These are phyloP conservation scores for Dactylella cylindrospora DNA, from an alignment of 2,329 filamentous ascomycete genomes.

Conservation along the genomic window DNA sequence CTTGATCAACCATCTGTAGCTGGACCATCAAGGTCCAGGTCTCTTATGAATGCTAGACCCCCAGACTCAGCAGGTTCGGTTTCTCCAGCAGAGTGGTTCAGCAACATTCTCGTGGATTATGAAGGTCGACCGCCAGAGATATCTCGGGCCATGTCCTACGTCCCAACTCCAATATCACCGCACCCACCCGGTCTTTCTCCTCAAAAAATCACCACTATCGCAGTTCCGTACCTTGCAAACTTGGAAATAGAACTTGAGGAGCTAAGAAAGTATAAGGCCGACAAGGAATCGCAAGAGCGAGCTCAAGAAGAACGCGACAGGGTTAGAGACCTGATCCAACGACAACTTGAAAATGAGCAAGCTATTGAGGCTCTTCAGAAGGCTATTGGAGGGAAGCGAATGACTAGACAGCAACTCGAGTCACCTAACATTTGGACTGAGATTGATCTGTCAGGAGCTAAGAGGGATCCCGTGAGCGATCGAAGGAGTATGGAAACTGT, in stretches of 20 bases:
- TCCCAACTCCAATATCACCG: slow-evolving; percentile 14
- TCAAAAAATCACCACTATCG: slow-evolving; percentile 25
- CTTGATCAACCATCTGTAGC: slow-evolving; percentile 3
- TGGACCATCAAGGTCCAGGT: slow-evolving; percentile 1
- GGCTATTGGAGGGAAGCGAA: slow-evolving; percentile 35
- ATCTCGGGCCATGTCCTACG: slow-evolving; percentile 31
- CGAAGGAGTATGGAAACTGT: no score
- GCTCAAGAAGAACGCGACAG: slow-evolving; percentile 31
- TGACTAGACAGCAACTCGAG: slow-evolving; percentile 25
- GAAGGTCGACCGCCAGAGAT: slow-evolving; percentile 30
- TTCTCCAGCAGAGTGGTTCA: slow-evolving; percentile 35
- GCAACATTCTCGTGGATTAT: slow-evolving; percentile 28
- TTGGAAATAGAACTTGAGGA: slow-evolving; percentile 32
- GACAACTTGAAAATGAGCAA: slow-evolving; percentile 38
- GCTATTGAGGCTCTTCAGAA: slow-evolving; percentile 30
- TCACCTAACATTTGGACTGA: slow-evolving; percentile 39
- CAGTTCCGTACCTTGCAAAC: slow-evolving; percentile 29
- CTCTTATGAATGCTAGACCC: slow-evolving; percentile 11
- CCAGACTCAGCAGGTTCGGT: slow-evolving; percentile 7
- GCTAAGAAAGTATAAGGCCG: slow-evolving; percentile 2
- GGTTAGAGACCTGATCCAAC: slow-evolving; percentile 35
- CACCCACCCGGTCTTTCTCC: slow-evolving; percentile 34
- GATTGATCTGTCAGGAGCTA: slow-evolving; percentile 25
- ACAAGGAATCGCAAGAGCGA: slow-evolving; percentile 11
- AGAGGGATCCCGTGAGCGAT: slow-evolving; percentile 7